Evolutionary conservation across 495 filamentous ascomycete species (phyloP), one percentile per base, ranked within the genome.

Genomic region (Neurospora sp.): DNA sequence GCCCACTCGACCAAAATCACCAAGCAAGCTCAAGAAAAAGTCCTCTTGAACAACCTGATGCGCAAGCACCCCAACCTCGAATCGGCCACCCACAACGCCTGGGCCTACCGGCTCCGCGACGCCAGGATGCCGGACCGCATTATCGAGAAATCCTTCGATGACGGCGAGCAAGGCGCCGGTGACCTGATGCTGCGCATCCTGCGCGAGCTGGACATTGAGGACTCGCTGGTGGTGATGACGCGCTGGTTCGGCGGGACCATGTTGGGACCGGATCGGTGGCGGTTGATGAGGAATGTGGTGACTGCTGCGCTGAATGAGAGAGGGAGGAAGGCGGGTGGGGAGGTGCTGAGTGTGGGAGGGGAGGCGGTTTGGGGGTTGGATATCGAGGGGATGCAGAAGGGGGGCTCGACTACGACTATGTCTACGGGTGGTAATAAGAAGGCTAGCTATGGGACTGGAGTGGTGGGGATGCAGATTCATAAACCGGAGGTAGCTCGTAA

Each of bases 231-330:
- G 7, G 93, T 99, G 23, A 92, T 99, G 69, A 92, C 91, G 41
- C 85, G 96, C 38, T 99, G 96, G 96, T 98, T 93, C 80, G 96
- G 96, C 0, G 96, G 96, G 0, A 85, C 95, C 6, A 87, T 92
- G 74, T 83, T 99, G 11, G 96, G 96, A 0, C 91, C 92, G 14
- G 96, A 97, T 79, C 85, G 96, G 46, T 89, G 86, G 86, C 83
- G 86, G 37, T 81, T 89, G 74, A 89, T 89, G 84, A 78, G 85
- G 7, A 82, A 82, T 69, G 84, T 83, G 69, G 82, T 87, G 18
- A 79, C 80, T 46, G 81, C 82, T 39, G 86, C 83, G 2, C 77
- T 88, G 54, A 78, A 82, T 16, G 85, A 87, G 72, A 80, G 85
- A 31, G 75, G 85, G 38, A 80, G 87, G 5, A 76, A 80, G 42